Conservation (phyloP, 2,329 filamentous ascomycete genomes). For the Fusarium begoniae region DNA sequence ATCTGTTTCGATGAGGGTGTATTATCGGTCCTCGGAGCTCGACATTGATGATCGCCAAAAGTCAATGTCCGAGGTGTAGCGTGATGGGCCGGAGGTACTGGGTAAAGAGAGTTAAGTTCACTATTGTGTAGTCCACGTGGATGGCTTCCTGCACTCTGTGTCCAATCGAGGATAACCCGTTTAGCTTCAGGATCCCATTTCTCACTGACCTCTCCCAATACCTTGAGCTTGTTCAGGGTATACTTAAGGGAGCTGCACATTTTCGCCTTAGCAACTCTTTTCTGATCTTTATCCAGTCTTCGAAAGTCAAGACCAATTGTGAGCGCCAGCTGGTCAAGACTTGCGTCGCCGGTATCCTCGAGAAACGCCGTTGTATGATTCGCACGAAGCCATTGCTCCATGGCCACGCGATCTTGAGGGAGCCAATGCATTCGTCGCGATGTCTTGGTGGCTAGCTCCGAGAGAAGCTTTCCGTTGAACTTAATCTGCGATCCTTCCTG, state of each 20-base stretch:
- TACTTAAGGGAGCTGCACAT: not conserved
- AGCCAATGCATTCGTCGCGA: not conserved
- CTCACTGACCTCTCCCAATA: not conserved
- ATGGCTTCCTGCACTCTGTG: not conserved
- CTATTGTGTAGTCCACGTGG: rapidly evolving
- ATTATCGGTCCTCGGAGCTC: not conserved
- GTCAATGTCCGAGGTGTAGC: not conserved
- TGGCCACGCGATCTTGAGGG: not conserved
- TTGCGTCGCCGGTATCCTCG: not conserved
- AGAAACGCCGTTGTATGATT: not conserved
- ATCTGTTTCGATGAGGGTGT: not conserved
- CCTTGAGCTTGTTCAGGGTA: not conserved
- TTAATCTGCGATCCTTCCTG: not conserved
- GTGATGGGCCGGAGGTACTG: not conserved
- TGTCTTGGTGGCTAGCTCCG: not conserved
- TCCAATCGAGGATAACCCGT: not conserved
- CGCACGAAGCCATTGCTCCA: not conserved
- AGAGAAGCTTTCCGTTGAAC: not conserved
- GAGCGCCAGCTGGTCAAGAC: not conserved
- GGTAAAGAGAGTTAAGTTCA: rapidly evolving
- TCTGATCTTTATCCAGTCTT: not conserved
- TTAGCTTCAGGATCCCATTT: not conserved
- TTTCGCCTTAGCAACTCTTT: not conserved
- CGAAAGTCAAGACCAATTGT: not conserved
- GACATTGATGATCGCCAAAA: not conserved